Conservation (phyloP, 2,329 filamentous ascomycete genomes). For the Aquanectria penicillioides region DNA sequence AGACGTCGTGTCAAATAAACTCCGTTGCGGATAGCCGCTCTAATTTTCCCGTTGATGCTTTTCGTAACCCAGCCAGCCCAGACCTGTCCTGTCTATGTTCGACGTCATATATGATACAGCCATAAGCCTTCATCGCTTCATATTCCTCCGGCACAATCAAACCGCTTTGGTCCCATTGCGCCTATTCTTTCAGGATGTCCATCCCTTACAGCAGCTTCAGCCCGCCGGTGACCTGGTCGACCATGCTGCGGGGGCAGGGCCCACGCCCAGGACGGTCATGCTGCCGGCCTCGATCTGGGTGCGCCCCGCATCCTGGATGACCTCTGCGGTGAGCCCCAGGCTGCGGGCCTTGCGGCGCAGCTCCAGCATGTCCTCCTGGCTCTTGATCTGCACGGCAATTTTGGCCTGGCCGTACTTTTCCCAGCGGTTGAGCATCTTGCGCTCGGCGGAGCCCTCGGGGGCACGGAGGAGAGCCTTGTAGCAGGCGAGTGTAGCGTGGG, state of each 20-base stretch:
- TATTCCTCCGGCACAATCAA: background rate
- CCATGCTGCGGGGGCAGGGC: constrained; percentile 84
- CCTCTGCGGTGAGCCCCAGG: constrained; percentile 85
- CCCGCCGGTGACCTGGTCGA: constrained; percentile 86
- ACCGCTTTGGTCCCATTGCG: background rate
- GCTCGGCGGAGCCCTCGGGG: constrained; percentile 63
- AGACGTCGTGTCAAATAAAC: background rate
- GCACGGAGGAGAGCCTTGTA: constrained; percentile 82
- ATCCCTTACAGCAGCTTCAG: constrained; percentile 78
- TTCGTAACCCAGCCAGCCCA: constrained; percentile 3
- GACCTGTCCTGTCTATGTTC: constrained; percentile 20
- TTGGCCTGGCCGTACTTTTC: constrained; percentile 89
- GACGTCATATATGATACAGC: constrained; percentile 11
- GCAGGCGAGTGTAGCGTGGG: constrained; percentile 95
- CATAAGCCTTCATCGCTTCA: background rate
- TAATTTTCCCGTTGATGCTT: constrained; percentile 22
- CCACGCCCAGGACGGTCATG: constrained; percentile 88
- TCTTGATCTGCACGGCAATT: constrained; percentile 89
- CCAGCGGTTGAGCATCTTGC: constrained; percentile 81
- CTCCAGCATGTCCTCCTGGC: constrained; percentile 81
- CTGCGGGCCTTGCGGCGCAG: constrained; percentile 82
- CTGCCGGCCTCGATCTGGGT: constrained; percentile 97
- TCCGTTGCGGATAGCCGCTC: constrained; percentile 14
- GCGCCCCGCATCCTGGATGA: constrained; percentile 94
- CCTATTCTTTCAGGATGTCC: background rate